Conservation (phyloP, 2,329 filamentous ascomycete genomes). For the Hypoxylon sp. region DNA sequence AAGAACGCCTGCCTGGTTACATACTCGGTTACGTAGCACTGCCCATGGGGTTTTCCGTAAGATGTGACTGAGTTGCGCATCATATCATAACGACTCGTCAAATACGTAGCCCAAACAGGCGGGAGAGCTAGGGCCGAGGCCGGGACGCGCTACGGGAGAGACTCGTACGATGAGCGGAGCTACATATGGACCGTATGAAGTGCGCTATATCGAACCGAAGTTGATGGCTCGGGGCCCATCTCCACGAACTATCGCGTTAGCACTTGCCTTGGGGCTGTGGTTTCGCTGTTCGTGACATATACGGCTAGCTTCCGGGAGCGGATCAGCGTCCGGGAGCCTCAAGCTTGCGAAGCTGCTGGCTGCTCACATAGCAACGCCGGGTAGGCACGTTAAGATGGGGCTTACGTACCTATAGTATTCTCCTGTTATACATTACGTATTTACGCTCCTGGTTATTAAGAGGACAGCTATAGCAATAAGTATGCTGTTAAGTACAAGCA, state of each 20-base stretch:
- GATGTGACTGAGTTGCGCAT: constrained; percentile 19
- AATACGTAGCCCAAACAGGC: constrained; percentile 12
- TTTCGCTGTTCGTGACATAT: no score
- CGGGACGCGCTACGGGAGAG: not conserved
- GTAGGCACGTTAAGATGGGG: constrained; percentile 29
- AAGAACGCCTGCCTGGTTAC: not conserved
- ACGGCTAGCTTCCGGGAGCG: constrained; percentile 16
- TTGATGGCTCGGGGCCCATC: constrained; percentile 1
- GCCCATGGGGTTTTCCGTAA: constrained; percentile 7
- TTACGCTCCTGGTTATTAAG: no score
- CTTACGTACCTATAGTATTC: no score
- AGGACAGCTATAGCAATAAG: no score
- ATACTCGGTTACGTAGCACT: not conserved
- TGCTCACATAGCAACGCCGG: constrained; percentile 11
- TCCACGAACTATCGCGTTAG: constrained; percentile 18
- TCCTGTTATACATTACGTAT: no score
- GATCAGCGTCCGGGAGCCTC: constrained; percentile 25
- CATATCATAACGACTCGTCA: constrained; percentile 8
- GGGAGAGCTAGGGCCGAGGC: constrained; percentile 5
- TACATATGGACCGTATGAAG: constrained; percentile 20
- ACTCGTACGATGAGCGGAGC: constrained; percentile 21
- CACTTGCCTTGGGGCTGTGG: constrained; percentile 5
- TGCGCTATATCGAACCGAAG: constrained; percentile 14
- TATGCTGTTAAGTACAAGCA: no score
- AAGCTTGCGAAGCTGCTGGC: constrained; percentile 14